These are phyloP conservation scores for Bromus sterilis DNA, from an alignment of 176 grass and related monocot species.

Conservation along the genomic window DNA sequence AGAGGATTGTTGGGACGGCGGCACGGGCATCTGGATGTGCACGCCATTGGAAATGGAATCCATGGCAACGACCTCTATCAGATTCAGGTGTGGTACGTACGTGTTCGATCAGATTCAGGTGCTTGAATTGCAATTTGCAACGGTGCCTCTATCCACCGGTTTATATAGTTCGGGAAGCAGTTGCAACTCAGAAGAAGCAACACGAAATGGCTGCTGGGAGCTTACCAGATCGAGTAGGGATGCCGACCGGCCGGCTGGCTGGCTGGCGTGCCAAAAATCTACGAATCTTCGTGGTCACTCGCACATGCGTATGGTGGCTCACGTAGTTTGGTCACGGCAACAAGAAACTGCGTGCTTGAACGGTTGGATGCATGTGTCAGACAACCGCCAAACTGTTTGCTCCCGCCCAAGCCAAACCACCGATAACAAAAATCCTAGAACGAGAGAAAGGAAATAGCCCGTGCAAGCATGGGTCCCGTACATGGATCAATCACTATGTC, in stretches of 20 bases:
- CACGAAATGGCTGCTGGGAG: neutral
- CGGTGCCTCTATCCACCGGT: neutral
- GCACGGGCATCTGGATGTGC: constrained; percentile 9
- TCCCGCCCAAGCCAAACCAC: neutral
- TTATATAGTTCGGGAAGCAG: neutral
- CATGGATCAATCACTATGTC: no score
- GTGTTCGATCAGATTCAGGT: no score
- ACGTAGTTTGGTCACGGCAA: neutral
- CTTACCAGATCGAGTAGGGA: neutral
- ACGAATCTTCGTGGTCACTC: neutral
- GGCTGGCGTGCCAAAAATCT: neutral
- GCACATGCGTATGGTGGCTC: neutral
- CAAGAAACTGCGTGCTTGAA: constrained; percentile 1
- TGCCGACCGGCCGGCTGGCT: neutral
- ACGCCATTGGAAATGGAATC: neutral
- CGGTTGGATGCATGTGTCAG: neutral
- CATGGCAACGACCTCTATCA: neutral
- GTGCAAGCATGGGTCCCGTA: no score
- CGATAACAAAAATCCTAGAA: no score
- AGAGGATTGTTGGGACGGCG: neutral
- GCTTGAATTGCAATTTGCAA: neutral
- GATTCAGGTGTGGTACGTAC: no score
- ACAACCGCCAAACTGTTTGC: neutral
- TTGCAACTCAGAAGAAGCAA: neutral
- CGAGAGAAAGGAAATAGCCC: no score